Evolutionary conservation across 768 basidiomycete species (phyloP), one percentile per base, ranked within the genome.

Genomic region (Auriscalpium vulgare): DNA sequence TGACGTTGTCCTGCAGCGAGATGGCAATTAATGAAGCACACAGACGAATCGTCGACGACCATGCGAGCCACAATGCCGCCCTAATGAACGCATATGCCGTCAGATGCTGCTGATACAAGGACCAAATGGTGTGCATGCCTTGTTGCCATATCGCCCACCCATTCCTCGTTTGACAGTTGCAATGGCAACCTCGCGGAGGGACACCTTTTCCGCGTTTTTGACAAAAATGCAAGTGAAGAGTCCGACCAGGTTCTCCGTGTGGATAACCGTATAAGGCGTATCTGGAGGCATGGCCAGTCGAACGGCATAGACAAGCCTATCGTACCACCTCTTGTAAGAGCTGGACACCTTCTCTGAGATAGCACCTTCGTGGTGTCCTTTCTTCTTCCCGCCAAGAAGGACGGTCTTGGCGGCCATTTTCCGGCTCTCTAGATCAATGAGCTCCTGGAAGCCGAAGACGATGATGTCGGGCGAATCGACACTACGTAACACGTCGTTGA

Each of bases 21-120:
- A 76, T 99, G 95, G 61, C 90, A 93, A 71, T 99, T 99, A 73
- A 98, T 83, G 65, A 97, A 88, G 71, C 95, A 98, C 13, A 97
- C 67, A 0, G 91, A 95, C 1, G 94, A 88, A 68, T 97, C 93
- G 57, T 93, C 93, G 47, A 98, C 78, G 8, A 94, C 81, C 58
- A 97, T 84, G 17, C 95, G 83, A 3, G 88, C 82, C n/a, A 94
- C 80, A 59, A 97, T 94, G 0, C 87, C 94, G 9, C 94, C 94
- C 90, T 94, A 62, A 3, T 40, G 34, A 47, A 19, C 5, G 29
- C 29, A 11, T 8, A 7, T 14, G 34, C 43, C 17, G 56, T 10
- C 4, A 50, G 36, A 14, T 43, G 29, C n/a, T 6, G 19, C 19
- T 6, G 19, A 35, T 29, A 29, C 29, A 29, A 29, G 4, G 29